Evolutionary conservation across 352 stramenopile species (phyloP).

Genomic region (Pythium graminicola): DNA sequence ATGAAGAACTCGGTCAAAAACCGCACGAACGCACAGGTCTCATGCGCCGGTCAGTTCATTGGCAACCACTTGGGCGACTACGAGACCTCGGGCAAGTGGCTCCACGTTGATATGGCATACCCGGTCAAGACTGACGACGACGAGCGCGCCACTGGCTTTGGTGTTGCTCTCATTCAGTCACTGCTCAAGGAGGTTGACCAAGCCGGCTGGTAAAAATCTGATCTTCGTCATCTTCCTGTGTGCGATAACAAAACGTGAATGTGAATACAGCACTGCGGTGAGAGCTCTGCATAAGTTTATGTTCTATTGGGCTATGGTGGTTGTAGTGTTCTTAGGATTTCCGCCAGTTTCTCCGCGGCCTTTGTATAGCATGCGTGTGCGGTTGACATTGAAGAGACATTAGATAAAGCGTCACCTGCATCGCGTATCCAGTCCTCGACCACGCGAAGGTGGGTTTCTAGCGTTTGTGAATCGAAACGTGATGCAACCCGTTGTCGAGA

Average conservation of each 20-base stretch:
- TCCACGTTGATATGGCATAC: constrained; percentile 96
- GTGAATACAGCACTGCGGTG: not conserved
- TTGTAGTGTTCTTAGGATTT: constrained; percentile 1
- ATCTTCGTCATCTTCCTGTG: not conserved
- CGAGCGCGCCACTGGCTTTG: constrained; percentile 89
- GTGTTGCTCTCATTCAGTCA: constrained; percentile 86
- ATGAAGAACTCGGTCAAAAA: constrained; percentile 98
- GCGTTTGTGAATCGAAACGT: not conserved
- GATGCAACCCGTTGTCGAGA: not conserved
- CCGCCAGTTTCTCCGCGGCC: constrained; percentile 10
- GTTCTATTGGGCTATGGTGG: not conserved
- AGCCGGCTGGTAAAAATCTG: constrained; percentile 35
- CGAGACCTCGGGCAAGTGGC: constrained; percentile 81
- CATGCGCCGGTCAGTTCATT: constrained; percentile 94
- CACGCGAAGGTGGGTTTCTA: not conserved
- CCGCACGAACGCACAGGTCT: constrained; percentile 87
- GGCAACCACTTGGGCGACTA: constrained; percentile 88
- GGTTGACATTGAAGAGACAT: not conserved
- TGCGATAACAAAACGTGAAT: constrained; percentile 1
- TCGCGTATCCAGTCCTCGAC: constrained; percentile 6
- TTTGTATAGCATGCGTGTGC: constrained; percentile 6
- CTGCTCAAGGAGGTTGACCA: constrained; percentile 51
- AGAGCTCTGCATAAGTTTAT: not conserved
- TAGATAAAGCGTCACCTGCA: not conserved
- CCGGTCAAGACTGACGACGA: constrained; percentile 68